Evolutionary conservation across 805 yeast species (phyloP).

Genomic region (Starmerella riodocensis): DNA sequence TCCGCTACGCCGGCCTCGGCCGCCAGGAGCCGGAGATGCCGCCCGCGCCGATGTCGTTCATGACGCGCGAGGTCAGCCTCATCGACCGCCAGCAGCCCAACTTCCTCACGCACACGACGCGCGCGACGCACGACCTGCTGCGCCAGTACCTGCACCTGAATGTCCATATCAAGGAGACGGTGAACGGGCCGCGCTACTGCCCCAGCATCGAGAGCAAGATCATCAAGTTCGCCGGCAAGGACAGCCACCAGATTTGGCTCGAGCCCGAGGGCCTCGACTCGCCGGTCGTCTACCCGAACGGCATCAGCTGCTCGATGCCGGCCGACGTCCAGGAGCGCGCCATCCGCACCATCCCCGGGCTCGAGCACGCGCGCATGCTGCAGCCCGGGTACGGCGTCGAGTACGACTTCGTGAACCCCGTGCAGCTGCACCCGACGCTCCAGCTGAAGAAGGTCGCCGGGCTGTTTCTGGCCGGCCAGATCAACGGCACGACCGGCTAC

Average conservation of each 20-base stretch:
- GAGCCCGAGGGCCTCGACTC: conserved; percentile 92
- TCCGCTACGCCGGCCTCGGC: conserved; percentile 50
- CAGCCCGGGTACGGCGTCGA: conserved; percentile 99
- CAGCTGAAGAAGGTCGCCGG: conserved; percentile 75
- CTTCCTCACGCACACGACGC: conserved; percentile 66
- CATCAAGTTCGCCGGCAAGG: conserved; percentile 62
- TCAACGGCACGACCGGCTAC: conserved; percentile 96
- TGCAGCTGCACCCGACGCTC: conserved; percentile 62
- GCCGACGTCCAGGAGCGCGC: conserved; percentile 72
- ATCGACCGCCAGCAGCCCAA: conserved; percentile 49
- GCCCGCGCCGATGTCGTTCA: conserved; percentile 79
- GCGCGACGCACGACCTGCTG: conserved; percentile 56
- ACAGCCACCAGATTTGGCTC: conserved; percentile 75
- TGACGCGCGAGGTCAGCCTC: conserved; percentile 57
- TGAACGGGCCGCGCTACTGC: conserved; percentile 93
- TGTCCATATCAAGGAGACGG: conserved; percentile 83
- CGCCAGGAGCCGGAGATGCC: conserved; percentile 70
- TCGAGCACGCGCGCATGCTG: conserved; percentile 72
- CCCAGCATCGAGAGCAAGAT: conserved; percentile 91
- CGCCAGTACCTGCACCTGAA: conserved; percentile 62
- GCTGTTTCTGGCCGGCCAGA: conserved; percentile 85
- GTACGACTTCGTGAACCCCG: conserved; percentile 90
- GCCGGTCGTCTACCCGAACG: conserved; percentile 87
- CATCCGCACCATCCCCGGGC: conserved; percentile 69
- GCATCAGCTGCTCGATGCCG: conserved; percentile 93